Percentiles rank a stretch among this genome's conserved stretches.
These are phyloP conservation scores for Aspergillus ellipticus DNA, from an alignment of 495 filamentous ascomycete genomes.

Conservation along the genomic window DNA sequence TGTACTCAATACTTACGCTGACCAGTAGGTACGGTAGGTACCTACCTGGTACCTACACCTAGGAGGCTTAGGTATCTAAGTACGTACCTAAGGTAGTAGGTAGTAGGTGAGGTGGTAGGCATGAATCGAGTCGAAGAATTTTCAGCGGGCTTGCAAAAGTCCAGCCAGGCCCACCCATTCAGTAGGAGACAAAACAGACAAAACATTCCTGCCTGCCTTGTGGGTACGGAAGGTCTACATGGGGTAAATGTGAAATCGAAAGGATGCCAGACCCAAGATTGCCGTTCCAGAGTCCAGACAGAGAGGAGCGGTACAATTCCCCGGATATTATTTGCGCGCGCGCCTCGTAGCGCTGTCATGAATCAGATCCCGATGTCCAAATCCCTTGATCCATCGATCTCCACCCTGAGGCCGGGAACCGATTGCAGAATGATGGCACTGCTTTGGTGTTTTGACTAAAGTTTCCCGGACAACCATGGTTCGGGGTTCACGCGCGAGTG, in stretches of 20 bases:
- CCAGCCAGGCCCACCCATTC: background rate
- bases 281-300: background rate
- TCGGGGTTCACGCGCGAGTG: background rate
- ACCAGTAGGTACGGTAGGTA: no score
- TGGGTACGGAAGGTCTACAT: background rate
- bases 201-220: background rate
- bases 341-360: background rate
- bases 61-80: no score
- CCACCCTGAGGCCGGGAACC: background rate
- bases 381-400: background rate
- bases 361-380: slow-evolving; percentile 1
- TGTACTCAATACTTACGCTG: background rate
- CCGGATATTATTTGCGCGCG: background rate
- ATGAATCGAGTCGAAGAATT: no score
- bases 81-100: no score
- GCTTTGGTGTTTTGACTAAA: background rate
- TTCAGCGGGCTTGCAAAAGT: background rate
- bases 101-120: no score
- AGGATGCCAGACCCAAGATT: background rate
- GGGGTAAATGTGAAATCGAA: background rate
- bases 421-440: no score
- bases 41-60: no score
- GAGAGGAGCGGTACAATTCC: background rate
- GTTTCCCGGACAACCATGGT: background rate
- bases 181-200: no score